Evolutionary conservation across 2,329 filamentous ascomycete genomes (phyloP).

Genomic region (Pseudocercospora fuligena): DNA sequence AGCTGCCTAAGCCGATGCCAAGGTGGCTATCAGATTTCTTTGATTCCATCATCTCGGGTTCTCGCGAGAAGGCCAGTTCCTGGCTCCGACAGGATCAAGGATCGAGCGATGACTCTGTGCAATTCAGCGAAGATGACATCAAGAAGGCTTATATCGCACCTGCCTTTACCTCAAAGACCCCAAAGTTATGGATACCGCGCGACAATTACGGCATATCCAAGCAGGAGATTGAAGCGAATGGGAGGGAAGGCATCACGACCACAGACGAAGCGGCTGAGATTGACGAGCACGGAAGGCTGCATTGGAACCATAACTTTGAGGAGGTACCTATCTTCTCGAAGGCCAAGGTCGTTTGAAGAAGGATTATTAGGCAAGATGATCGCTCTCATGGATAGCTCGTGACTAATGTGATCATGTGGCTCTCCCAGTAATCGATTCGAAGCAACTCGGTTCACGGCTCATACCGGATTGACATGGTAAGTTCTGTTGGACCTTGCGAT

Average conservation of each 20-base stretch:
- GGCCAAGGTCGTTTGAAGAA: constrained; percentile 30
- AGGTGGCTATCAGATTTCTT: constrained; percentile 37
- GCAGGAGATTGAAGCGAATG: constrained; percentile 49
- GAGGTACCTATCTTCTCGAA: constrained; percentile 51
- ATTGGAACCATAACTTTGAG: constrained; percentile 50
- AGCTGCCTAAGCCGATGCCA: constrained; percentile 32
- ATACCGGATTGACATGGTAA: background rate
- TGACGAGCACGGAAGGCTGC: constrained; percentile 51
- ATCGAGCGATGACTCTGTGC: constrained; percentile 28
- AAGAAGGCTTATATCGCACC: constrained; percentile 52
- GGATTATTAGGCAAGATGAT: background rate
- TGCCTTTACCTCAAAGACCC: constrained; percentile 49
- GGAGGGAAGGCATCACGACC: constrained; percentile 46
- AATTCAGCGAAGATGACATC: constrained; percentile 36
- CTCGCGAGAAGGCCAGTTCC: constrained; percentile 29
- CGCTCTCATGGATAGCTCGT: background rate
- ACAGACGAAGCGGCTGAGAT: constrained; percentile 53
- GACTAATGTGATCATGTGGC: background rate
- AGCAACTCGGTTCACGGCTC: background rate
- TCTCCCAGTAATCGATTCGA: background rate
- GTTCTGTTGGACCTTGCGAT: background rate
- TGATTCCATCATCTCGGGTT: constrained; percentile 35
- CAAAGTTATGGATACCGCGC: constrained; percentile 52
- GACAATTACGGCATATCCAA: constrained; percentile 51
- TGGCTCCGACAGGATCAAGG: constrained; percentile 30